Evolutionary conservation across 2,329 filamentous ascomycete genomes (phyloP), one percentile per base, ranked within the genome.

Genomic region (Hypoxylon sp.): DNA sequence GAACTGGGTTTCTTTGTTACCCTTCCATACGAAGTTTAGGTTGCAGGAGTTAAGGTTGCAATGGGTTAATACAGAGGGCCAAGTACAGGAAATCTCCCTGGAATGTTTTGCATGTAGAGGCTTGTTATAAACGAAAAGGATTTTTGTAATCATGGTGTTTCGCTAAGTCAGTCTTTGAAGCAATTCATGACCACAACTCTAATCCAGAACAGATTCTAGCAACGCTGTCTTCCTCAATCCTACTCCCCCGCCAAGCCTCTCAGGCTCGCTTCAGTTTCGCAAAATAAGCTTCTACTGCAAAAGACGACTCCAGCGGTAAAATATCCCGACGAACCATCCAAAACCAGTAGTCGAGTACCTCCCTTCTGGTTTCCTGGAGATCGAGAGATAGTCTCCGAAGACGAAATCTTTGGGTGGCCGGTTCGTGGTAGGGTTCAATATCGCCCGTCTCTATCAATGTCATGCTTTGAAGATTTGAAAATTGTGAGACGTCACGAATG

Each of bases 31-130:
- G 59, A 35, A 25, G 11, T 54, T 54, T 31, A 27, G 40, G 60
- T 55, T 51, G 35, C 10, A 25, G n/a, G n/a, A n/a, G n/a, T 54
- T 54, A 40, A 27, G 40, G 60, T 55, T 51, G 35, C 10, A 25
- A 22, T 44, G 35, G 27, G 46, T 6, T 61, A 53, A 54, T 55
- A 6, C 5, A 37, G 7, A n/a, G 33, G 6, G 48, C 57, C 33
- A 30, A 25, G 11, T 17, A 42, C 20, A 22, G 25, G 25, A 3
- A 27, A 22, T 44, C 2, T 22, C 33, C 20, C 17, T 5, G 7
- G 20, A 5, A 11, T 22, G 0, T 2, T 22, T 44, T 44, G 22
- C 17, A 44, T 20, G 40, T 20, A 42, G 40, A 20, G 40, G 40
- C n/a, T 27, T 27, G 25, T 27, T 17, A 42, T 8, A 42, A 6